Base-by-base conservation (phyloP, 2,329 filamentous ascomycete genomes). In the Elsinoe perseae region DNA sequence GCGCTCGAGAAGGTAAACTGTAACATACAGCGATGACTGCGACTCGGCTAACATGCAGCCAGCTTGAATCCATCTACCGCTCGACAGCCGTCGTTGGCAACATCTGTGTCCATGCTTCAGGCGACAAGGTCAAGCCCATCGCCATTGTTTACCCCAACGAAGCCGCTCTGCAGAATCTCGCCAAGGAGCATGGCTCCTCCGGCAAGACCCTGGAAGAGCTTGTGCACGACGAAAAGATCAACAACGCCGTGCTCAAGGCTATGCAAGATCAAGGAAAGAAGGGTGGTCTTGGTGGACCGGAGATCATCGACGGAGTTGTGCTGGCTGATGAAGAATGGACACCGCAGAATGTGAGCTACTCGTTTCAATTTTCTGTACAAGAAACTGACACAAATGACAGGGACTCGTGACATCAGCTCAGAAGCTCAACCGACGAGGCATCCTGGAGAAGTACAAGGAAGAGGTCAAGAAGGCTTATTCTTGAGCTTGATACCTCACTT, bases 1-100 rank as follows among this genome's bases (percentile, higher is more conserved):
- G 93, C 92, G 20, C 81, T 98, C 3, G 92, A 97, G 77, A 96
- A 86, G 72, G 65, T 67, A 50, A 52, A 58, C 46, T 28, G n/a
- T 28, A 14, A 9, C 20, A 16, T 32, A 4, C 10, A 3, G 30
- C 18, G 9, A 8, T 9, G 5, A 55, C 27, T 5, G n/a, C 7
- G 16, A 16, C 20, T 9, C 23, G 7, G 14, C 21, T 38, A 27
- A 46, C 28, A 8, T 16, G 1, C 16, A 23, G n/a, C 32, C 58
- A 91, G 77, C 83, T 97, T 58, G 92, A 97, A 75, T 87, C 91
- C 2, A 79, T 95, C 56, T 97, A 96, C 75, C 85, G 91, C 60
- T 84, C 88, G 44, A 82, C 81, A 8, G 79, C 82, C n/a, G 81
- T 86, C 8, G 89, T 95, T 18, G 81, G 81, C 59, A 95, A 95